Conservation (phyloP, 75 land plant species). For the Picea glauca region DNA sequence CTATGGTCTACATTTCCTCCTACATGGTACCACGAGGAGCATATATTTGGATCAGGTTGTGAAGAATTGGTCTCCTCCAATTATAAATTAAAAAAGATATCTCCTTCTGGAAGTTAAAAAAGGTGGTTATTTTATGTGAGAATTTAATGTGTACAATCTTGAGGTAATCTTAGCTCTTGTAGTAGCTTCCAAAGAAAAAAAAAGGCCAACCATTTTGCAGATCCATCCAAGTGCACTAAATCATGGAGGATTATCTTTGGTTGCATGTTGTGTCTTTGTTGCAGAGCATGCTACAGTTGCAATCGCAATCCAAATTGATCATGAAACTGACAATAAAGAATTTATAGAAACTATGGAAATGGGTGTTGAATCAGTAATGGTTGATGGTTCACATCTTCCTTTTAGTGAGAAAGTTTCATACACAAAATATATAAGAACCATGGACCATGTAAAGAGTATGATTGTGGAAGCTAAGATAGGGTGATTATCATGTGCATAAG, state of each 20-base stretch:
- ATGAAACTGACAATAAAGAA: slow-evolving; percentile 71
- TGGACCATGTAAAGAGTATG: slow-evolving; percentile 66
- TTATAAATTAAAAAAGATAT: slow-evolving; percentile 59
- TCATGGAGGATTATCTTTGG: slow-evolving; percentile 75
- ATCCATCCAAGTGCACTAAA: slow-evolving; percentile 88
- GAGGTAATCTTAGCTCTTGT: slow-evolving; percentile 90
- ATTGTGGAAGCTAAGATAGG: slow-evolving; percentile 95
- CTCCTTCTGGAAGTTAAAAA: slow-evolving; percentile 75
- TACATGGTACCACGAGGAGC: no score
- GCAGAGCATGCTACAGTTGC: slow-evolving; percentile 87
- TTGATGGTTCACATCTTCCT: slow-evolving; percentile 90
- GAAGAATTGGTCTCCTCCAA: slow-evolving; percentile 2
- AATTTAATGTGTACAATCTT: slow-evolving; percentile 95
- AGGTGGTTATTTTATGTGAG: slow-evolving; percentile 89
- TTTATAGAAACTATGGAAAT: slow-evolving; percentile 14
- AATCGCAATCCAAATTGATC: slow-evolving; percentile 90
- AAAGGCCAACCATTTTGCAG: slow-evolving; percentile 97
- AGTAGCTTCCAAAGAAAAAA: slow-evolving; percentile 86
- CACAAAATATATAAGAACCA: slow-evolving; percentile 48
- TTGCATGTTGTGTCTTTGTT: slow-evolving; percentile 82
- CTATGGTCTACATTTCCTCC: no score
- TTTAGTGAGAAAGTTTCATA: slow-evolving; percentile 13
- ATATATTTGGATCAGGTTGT: slow-evolving; percentile 56
- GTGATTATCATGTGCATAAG: slow-evolving; percentile 91
- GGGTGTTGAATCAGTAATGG: slow-evolving; percentile 98